phyloP scores from a whole-genome alignment of 2,329 filamentous ascomycete species.

The Claviceps monticola region DNA sequence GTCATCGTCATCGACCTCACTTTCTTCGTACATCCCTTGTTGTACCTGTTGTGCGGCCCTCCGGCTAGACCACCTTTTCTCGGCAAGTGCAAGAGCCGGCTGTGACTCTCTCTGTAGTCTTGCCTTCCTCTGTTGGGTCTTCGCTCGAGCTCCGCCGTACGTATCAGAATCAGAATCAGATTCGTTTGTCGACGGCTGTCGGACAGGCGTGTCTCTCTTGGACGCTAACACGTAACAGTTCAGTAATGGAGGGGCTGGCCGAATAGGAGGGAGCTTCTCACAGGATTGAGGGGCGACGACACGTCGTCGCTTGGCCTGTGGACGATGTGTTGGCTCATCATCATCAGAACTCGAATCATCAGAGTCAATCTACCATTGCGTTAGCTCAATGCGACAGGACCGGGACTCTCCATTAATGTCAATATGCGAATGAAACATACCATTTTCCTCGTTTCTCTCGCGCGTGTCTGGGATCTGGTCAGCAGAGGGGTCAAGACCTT shows the following conservation, averaged over 20 bases:
- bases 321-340: slow-evolving; percentile 38
- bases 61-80: slow-evolving; percentile 85
- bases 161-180: slow-evolving; percentile 62
- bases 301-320: slow-evolving; percentile 56
- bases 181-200: slow-evolving; percentile 40
- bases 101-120: slow-evolving; percentile 58
- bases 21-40: slow-evolving; percentile 50
- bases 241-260: background rate
- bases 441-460: slow-evolving; percentile 42
- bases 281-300: slow-evolving; percentile 49
- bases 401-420: background rate
- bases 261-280: slow-evolving; percentile 24
- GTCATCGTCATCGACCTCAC: slow-evolving; percentile 39
- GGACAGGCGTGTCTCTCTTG: slow-evolving; percentile 42
- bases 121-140: slow-evolving; percentile 60
- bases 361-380: slow-evolving; percentile 29
- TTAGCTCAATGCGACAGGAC: slow-evolving; percentile 1
- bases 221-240: slow-evolving; percentile 30
- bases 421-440: slow-evolving; percentile 28
- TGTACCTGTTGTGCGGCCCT: slow-evolving; percentile 66
- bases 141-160: slow-evolving; percentile 64
- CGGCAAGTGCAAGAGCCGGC: slow-evolving; percentile 51
- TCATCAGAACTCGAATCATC: slow-evolving; percentile 63
- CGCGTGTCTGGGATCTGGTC: slow-evolving; percentile 32
- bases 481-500: slow-evolving; percentile 10